Evolutionary conservation across 2,329 filamentous ascomycete genomes (phyloP), one percentile per base, ranked within the genome.

Genomic region (Hymenoscyphus infarciens): DNA sequence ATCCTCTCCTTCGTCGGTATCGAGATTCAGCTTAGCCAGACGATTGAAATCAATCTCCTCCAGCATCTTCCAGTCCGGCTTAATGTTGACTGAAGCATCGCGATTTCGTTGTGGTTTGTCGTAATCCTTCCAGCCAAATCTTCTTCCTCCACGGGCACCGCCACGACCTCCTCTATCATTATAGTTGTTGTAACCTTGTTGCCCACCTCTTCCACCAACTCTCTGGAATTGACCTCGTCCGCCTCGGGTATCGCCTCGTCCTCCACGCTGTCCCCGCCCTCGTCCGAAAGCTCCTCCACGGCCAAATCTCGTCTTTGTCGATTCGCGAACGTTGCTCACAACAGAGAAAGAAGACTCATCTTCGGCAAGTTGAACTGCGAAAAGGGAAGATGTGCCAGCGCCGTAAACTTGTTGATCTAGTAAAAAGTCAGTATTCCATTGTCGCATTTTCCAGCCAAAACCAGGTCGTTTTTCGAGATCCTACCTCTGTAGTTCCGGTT

Each of bases 21-120:
- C 95, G 66, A 99, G 85, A 80, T 97, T 99, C 73, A 99, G 85
- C 85, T 99, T 99, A 71, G 86, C 84, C 70, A 99, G 85, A 70
- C 95, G 90, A 81, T 92, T 94, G 81, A 96, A 99, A 78, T 99
- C 95, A 76, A 99, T 97, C 83, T 99, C 95, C 81, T 99, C 95
- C 73, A 97, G 82, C 80, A 99, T 85, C 74, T 87, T 85, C 95
- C 95, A 99, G 76, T 97, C 93, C 25, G 93, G 86, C 80, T 96
- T 96, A 78, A 98, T 92, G 80, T 94, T 94, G 75, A 99, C 91
- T 39, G 92, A 97, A 11, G 94, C 90, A 80, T 99, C 95, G 65
- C 95, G 91, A 79, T 96, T 97, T 74, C 95, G 89, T 77, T 94
- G 87, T 65, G 95, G 95, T 87, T 98, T 98, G 82, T 99, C 95